Base-by-base conservation (phyloP, 371 early-diverging fungal genomes). In the Syncephalastrum sp. region DNA sequence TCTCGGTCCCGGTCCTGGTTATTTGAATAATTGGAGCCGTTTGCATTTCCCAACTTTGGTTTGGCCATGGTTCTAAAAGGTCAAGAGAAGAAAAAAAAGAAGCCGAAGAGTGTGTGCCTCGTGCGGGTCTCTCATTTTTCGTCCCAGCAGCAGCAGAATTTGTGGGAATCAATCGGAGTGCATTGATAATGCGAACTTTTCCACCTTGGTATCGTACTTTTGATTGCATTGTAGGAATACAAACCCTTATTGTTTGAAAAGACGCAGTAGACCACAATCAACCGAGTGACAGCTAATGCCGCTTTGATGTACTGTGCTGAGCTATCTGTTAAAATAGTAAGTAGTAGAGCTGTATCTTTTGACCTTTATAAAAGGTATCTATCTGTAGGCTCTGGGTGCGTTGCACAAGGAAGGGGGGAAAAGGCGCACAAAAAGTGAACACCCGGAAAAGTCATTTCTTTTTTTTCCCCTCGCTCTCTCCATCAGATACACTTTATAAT, bases 1-100 rank as follows among this genome's bases (percentile, higher is more conserved):
- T 77, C 77, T 56, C 69, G 67, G 41, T 72, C 70, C 38, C 61
- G 60, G 17, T 75, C 74, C 8, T 13, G 61, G 44, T 56, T 65
- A 56, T 52, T 52, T 50, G 57, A 59, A 21, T 57, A 42, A 3
- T 24, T 29, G 5, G 57, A 19, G 29, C 27, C 25, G 45, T 57
- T 56, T 48, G 45, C 46, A 59, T 63, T 54, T 56, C 65, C 44
- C 64, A 68, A 57, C 52, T 73, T 77, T 38, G 67, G 63, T 57
- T 64, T 67, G 16, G 69, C 68, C 68, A 68, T 68, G 17, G 17
- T 55, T n/a, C 21, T 21, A 21, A 16, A 14, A 38, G 47, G 23
- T 47, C 12, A 56, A 42, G 29, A n/a, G 54, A 51, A 5, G 47
- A 38, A 47, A 48, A 44, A 65, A 47, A 45, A 50, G 46, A 53